Base-by-base conservation (phyloP, 2,329 filamentous ascomycete species). In the Ascochyta clinopodiicola region DNA sequence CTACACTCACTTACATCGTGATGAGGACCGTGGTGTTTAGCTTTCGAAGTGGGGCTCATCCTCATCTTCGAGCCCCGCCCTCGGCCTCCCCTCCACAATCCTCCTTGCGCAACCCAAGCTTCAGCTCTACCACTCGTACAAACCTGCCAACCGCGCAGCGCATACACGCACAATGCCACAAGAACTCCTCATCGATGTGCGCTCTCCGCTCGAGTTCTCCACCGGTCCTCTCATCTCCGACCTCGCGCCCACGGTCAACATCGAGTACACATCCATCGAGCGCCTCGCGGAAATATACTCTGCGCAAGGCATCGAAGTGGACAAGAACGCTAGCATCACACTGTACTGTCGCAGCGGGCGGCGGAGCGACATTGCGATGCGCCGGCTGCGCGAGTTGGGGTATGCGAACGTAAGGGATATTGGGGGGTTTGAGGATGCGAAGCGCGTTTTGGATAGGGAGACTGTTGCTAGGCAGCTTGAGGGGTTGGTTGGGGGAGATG, bases 301-400 rank as follows among this genome's bases (percentile, higher is more conserved):
- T 1, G 44, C 51, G 34, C 60, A 44, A 21, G 60, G 63, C 29
- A 57, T 68, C 34, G 40, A 50, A 1, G 60, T 72, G 0, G 8
- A 19, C 6, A 73, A 73, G 32, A 44, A 59, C 8, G 71, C 72
- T 29, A 40, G 61, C n/a, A 74, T 77, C 19, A 74, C 72, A 10
- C 59, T 77, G 31, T 77, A 77, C 47, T 77, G 74, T 44, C 72
- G 73, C 12, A 71, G 68, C 3, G 74, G 74, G 0, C 57, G 74
- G 17, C 56, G 74, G 2, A 74, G 70, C 1, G 64, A 64, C 22
- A 71, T 77, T 43, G 74, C 74, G 29, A 51, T 69, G 44, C 60
- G 64, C 46, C 66, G 59, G 54, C 40, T 77, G 50, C 63, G 51
- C 54, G 54, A 58, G 6, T 31, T 74, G 51, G 74, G 74, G 15